Evolutionary conservation across 75 land plant species (phyloP).

Genomic region (Pinus tabuliformis): DNA sequence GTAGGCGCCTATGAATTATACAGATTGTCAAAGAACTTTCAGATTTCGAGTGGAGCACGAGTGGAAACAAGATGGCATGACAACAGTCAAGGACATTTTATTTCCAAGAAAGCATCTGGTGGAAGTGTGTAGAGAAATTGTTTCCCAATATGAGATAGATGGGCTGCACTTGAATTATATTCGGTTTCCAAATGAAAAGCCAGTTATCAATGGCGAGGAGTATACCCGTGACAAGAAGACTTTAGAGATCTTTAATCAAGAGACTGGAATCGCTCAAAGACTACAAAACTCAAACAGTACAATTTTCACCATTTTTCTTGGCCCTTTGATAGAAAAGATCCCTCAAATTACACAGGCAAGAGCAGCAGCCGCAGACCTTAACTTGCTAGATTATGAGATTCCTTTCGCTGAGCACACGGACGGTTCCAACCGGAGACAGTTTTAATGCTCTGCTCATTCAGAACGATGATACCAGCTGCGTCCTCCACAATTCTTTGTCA

Average conservation of each 20-base stretch:
- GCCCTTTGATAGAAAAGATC: too few relatives aligned
- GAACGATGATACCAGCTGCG: too few relatives aligned
- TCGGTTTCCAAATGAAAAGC: constrained; percentile 16
- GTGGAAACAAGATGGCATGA: neutral
- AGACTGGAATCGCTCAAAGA: too few relatives aligned
- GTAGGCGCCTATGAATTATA: constrained; percentile 16
- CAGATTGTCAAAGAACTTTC: constrained; percentile 9
- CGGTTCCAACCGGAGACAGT: too few relatives aligned
- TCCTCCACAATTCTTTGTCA: too few relatives aligned
- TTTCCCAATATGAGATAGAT: constrained; percentile 10
- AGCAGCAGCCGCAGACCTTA: too few relatives aligned
- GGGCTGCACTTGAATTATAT: constrained; percentile 16
- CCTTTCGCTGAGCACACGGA: too few relatives aligned
- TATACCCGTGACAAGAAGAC: constrained; percentile 16
- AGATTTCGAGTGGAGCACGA: constrained; percentile 5
- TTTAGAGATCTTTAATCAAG: constrained; percentile 11
- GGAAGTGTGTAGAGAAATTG: constrained; percentile 13
- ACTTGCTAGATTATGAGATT: too few relatives aligned
- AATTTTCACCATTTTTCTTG: too few relatives aligned
- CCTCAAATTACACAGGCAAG: too few relatives aligned
- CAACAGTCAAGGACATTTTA: neutral
- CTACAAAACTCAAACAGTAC: too few relatives aligned
- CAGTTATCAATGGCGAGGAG: constrained; percentile 11
- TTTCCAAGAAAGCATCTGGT: neutral
- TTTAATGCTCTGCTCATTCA: too few relatives aligned